phyloP scores from a whole-genome alignment of 1,284 basidiomycete genomes.

The Cryptococcus sp. region DNA sequence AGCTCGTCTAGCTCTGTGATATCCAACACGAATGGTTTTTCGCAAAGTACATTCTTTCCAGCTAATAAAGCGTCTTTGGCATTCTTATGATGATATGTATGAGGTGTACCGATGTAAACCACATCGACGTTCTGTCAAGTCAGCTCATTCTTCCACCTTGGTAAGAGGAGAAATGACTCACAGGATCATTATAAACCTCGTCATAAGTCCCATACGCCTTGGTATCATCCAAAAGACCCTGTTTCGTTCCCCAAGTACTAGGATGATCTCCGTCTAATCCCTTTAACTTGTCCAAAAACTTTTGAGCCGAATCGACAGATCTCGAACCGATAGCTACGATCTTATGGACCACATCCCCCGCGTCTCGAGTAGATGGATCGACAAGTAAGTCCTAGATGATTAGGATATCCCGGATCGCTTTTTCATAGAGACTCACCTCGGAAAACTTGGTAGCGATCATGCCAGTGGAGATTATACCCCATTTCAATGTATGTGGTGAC shows the following conservation, averaged over 20 bases:
- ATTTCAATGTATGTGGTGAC: constrained; percentile 25
- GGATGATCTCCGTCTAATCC: constrained; percentile 11
- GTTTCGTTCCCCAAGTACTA: constrained; percentile 26
- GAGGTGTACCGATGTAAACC: constrained; percentile 82
- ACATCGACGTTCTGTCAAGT: constrained; percentile 64
- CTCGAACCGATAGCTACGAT: constrained; percentile 77
- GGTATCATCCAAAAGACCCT: constrained; percentile 45
- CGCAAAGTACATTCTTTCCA: constrained; percentile 80
- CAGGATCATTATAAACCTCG: constrained; percentile 67
- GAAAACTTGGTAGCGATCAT: constrained; percentile 38
- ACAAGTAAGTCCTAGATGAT: constrained; percentile 27
- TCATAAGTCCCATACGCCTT: constrained; percentile 73
- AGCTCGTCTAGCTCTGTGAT: constrained; percentile 56
- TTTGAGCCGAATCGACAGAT: constrained; percentile 61
- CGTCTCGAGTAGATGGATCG: constrained; percentile 52
- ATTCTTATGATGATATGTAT: constrained; percentile 76
- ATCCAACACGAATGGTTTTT: constrained; percentile 60
- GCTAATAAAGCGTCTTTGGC: constrained; percentile 70
- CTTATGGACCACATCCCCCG: constrained; percentile 69
- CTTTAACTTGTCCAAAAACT: constrained; percentile 59
- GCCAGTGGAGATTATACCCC: constrained; percentile 50
- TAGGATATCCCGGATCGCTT: neutral
- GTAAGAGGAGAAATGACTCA: constrained; percentile 28
- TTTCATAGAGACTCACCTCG: constrained; percentile 16
- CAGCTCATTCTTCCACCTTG: neutral